A percentile compares a stretch with the other conserved stretches of the same genome.
Evolutionary conservation across 495 filamentous ascomycete species (phyloP).

Genomic region (Penicilliopsis zonata): DNA sequence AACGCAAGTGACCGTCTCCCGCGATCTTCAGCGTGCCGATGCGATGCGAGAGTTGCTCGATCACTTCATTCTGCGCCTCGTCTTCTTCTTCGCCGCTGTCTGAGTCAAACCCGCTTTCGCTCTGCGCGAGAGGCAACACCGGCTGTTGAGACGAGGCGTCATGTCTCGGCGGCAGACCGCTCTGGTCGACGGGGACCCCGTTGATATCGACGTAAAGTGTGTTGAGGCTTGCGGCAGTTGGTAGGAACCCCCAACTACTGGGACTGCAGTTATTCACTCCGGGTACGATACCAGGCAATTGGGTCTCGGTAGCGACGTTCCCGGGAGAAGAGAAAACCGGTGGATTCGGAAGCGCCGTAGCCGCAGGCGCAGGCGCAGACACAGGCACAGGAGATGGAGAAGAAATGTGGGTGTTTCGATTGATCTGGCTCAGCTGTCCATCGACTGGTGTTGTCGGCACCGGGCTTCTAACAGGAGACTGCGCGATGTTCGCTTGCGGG

Average conservation of each 20-base stretch:
- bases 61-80: constrained; percentile 33
- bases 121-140: constrained; percentile 12
- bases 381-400: constrained; percentile 6
- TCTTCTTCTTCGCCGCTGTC: constrained; percentile 34
- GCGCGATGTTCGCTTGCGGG: not conserved
- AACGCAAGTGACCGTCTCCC: constrained; percentile 36
- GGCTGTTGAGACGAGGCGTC: constrained; percentile 27
- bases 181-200: constrained; percentile 14
- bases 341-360: constrained; percentile 7
- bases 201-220: constrained; percentile 27
- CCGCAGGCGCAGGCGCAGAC: too few species aligned
- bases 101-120: constrained; percentile 18
- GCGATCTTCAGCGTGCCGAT: constrained; percentile 37
- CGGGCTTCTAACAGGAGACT: constrained; percentile 11
- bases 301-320: constrained; percentile 8
- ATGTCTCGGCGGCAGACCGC: constrained; percentile 19
- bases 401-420: constrained; percentile 2
- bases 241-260: constrained; percentile 28
- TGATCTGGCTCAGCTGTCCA: constrained; percentile 4
- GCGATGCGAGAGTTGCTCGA: constrained; percentile 33
- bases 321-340: constrained; percentile 8
- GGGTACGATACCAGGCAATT: constrained; percentile 12
- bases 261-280: constrained; percentile 14
- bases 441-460: constrained; percentile 4
- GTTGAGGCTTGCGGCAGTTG: constrained; percentile 31